Evolutionary conservation across 176 grass and related monocot genomes (phyloP).

Genomic region (Phoenix dactylifera): DNA sequence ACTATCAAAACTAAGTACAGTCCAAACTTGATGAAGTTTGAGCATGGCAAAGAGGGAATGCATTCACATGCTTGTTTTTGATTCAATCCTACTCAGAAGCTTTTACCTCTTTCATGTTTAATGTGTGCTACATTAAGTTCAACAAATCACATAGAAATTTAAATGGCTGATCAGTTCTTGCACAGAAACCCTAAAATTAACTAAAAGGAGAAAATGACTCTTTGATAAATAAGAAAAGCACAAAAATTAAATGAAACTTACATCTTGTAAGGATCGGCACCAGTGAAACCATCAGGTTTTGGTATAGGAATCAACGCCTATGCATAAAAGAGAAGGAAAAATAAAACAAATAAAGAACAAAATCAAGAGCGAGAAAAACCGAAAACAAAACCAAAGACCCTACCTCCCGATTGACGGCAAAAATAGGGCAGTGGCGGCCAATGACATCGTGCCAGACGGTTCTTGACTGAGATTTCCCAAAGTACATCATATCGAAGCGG

Average conservation of each 20-base stretch:
- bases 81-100: no score
- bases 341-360: constrained; percentile 1
- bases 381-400: constrained; percentile 7
- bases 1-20: no score
- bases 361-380: background rate
- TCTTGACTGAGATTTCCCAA: constrained; percentile 47
- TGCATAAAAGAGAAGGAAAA: constrained; percentile 12
- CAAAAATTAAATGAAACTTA: constrained; percentile 22
- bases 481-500: constrained; percentile 23
- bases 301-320: constrained; percentile 89
- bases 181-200: no score
- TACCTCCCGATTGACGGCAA: constrained; percentile 92
- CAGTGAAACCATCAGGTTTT: constrained; percentile 78
- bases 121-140: no score
- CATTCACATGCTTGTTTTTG: no score
- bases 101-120: no score
- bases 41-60: no score
- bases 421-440: constrained; percentile 73
- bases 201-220: no score
- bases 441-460: constrained; percentile 82
- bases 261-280: constrained; percentile 96
- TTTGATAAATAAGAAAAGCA: background rate
- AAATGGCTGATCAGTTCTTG: no score
- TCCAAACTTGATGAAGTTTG: no score
- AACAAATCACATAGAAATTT: no score